Conservation (phyloP, 139 green algal genomes). For the Chlorella sp. region DNA sequence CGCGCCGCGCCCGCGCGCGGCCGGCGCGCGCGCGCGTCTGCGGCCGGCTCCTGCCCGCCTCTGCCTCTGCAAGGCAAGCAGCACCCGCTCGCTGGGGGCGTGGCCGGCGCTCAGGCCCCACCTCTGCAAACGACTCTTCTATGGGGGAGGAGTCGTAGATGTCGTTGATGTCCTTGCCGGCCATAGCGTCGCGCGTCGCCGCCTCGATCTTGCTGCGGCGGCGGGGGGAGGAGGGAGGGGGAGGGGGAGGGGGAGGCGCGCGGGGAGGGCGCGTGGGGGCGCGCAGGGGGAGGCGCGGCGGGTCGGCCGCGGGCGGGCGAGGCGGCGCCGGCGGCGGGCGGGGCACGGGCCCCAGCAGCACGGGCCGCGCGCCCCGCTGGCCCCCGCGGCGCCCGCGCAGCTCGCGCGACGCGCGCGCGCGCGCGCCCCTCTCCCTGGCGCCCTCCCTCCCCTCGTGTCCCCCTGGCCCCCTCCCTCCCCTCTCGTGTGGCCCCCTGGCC, state of each 20-base stretch:
- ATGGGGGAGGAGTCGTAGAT: constrained; percentile 33
- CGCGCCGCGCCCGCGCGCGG: too few relatives aligned
- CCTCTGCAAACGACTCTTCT: constrained; percentile 36
- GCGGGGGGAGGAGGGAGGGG: neutral
- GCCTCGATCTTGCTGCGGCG: constrained; percentile 52
- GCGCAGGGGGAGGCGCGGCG: neutral
- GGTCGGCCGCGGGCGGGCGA: neutral
- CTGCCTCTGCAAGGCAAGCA: neutral
- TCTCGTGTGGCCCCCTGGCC: neutral
- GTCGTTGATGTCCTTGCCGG: constrained; percentile 46
- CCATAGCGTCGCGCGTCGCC: constrained; percentile 41
- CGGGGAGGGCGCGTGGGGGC: neutral
- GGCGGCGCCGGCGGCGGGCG: too few relatives aligned
- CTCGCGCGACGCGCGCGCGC: too few relatives aligned
- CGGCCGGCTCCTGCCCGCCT: neutral
- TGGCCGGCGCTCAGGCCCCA: constrained; percentile 25
- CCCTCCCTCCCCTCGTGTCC: neutral
- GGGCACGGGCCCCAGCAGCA: too few relatives aligned
- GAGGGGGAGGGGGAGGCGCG: neutral
- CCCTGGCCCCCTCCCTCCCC: neutral
- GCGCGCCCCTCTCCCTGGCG: too few relatives aligned
- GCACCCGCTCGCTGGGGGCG: neutral
- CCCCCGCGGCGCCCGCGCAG: too few relatives aligned
- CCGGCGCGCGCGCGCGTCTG: too few relatives aligned
- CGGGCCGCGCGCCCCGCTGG: too few relatives aligned